Conservation (phyloP, 331 rosid species). For the Malus hybrid region DNA sequence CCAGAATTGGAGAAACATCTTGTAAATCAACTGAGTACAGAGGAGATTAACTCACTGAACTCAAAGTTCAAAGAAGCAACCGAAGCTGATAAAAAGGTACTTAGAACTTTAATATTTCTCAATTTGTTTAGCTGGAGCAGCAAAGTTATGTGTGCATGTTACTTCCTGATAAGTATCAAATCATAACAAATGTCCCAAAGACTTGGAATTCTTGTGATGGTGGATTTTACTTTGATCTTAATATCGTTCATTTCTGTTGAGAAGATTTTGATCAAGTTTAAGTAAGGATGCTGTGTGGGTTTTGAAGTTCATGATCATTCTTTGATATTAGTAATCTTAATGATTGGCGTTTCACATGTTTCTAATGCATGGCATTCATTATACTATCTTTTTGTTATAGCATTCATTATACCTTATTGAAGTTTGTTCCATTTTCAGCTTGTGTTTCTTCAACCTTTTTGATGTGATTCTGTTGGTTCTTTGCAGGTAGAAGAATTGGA, state of each 20-base stretch:
- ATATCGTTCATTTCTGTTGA: background rate
- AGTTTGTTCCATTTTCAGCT: conserved; percentile 2
- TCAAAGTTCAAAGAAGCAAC: conserved; percentile 77
- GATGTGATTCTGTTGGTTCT: conserved; percentile 18
- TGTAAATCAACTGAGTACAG: conserved; percentile 79
- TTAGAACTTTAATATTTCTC: background rate
- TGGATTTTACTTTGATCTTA: conserved; percentile 10
- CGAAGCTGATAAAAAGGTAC: conserved; percentile 84
- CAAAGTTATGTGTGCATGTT: too few species aligned
- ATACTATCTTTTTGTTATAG: background rate
- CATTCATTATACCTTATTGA: background rate
- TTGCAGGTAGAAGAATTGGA: conserved; percentile 88
- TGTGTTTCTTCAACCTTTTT: conserved; percentile 10
- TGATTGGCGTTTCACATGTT: conserved; percentile 11
- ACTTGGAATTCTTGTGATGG: background rate
- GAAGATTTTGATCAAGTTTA: background rate
- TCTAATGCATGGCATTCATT: background rate
- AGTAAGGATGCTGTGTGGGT: background rate
- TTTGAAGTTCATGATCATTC: conserved; percentile 2
- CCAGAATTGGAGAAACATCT: conserved; percentile 87
- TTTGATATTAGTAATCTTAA: conserved; percentile 7
- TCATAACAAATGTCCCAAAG: background rate
- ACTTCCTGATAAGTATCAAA: too few species aligned
- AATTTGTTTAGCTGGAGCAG: too few species aligned
- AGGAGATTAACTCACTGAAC: conserved; percentile 76